Base-by-base conservation (phyloP, 768 basidiomycete genomes). In the Tricholoma sp. region DNA sequence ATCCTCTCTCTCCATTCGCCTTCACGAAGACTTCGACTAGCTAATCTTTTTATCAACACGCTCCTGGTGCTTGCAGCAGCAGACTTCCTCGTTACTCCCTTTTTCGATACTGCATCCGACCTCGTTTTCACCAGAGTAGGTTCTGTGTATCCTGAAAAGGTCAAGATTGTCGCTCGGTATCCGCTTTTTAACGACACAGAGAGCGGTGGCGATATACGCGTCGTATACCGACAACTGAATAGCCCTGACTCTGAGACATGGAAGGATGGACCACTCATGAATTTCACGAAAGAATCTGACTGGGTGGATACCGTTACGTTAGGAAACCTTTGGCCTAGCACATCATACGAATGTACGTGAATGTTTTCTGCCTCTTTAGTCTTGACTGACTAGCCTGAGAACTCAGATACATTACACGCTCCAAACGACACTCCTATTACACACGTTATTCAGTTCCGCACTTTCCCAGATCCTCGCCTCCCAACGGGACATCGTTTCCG, bases 381-480 rank as follows among this genome's bases (percentile, higher is more conserved):
- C 4, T 53, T 42, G 47, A 48, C 47, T 48, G 15, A 15, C 15
- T 7, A 48, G 29, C n/a, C n/a, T n/a, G 13, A n/a, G 13, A 48
- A n/a, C n/a, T n/a, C 29, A 48, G 47, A 48, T 32, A 48, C 28
- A 8, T 48, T 48, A 7, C 47, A 31, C 32, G 29, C 29, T n/a
- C 32, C 29, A 31, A 48, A 31, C 15, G 28, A 48, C 29, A 48
- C 47, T 13, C 24, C 49, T 34, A 44, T 18, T 34, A 33, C 44
- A 57, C 28, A 57, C n/a, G 81, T 85, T 6, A 77, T 88, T 47
- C 67, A 68, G 18, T 91, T 92, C 74, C 81, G 73, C 56, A 92
- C 89, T 7, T 88, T 86, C 70, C 88, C 89, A 2, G 89, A 91
- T 66, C 78, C 85, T 7, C 75, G 80, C 9, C 74, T 88, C 18